These are phyloP conservation scores for Daphne laureola DNA, from an alignment of 441 rosid species.

Conservation along the genomic window DNA sequence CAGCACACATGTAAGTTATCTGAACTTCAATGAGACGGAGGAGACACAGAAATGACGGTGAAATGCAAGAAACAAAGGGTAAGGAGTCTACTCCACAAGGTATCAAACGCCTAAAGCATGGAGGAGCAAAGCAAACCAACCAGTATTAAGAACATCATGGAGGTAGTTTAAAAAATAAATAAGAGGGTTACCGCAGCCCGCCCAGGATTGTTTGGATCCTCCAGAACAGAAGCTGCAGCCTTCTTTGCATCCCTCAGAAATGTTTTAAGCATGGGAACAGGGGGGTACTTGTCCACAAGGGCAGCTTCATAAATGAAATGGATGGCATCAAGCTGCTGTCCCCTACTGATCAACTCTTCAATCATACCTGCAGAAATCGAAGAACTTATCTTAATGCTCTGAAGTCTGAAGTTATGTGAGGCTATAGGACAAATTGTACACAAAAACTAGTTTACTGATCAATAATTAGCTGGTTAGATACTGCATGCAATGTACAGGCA, in stretches of 20 bases:
- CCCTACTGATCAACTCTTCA: constrained; percentile 73
- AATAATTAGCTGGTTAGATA: too few species aligned
- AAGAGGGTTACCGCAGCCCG: constrained; percentile 61
- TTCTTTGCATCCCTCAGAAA: constrained; percentile 87
- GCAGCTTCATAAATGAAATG: constrained; percentile 93
- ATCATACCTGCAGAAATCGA: constrained; percentile 41
- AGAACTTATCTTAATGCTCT: not conserved
- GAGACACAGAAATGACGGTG: not conserved
- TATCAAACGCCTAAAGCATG: constrained; percentile 2
- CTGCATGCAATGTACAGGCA: too few species aligned
- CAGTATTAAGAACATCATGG: not conserved
- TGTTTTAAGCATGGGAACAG: constrained; percentile 79
- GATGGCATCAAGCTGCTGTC: constrained; percentile 96
- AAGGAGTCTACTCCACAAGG: constrained; percentile 3
- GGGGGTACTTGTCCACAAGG: constrained; percentile 72
- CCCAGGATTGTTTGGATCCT: constrained; percentile 76
- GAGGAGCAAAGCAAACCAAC: not conserved
- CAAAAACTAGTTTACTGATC: too few species aligned
- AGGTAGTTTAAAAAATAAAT: not conserved
- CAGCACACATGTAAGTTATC: not conserved
- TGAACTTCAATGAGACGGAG: too few species aligned
- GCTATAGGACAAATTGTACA: too few species aligned
- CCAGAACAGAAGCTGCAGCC: constrained; percentile 69
- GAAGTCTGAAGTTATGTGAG: too few species aligned
- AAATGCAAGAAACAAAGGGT: not conserved